phyloP scores from a whole-genome alignment of 768 basidiomycete genomes.

The Saitozyma sp. region DNA sequence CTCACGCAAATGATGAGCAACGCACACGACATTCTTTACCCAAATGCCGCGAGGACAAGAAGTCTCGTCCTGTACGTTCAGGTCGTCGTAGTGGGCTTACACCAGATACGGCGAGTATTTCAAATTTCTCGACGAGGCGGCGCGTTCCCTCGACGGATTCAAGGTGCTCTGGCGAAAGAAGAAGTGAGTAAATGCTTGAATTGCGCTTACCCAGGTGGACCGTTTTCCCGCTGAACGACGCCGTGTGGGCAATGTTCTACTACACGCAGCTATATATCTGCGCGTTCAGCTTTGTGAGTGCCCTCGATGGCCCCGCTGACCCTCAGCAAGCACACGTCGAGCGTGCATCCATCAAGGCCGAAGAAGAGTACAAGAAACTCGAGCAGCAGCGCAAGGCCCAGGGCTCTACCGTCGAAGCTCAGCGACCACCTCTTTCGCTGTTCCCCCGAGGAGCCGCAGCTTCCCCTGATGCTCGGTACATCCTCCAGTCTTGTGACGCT shows the following conservation, averaged over 20 bases:
- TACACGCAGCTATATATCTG: conserved; percentile 42
- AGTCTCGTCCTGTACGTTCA: conserved; percentile 32
- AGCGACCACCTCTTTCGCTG: conserved; percentile 30
- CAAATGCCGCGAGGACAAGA: conserved; percentile 40
- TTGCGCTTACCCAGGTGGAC: conserved; percentile 20
- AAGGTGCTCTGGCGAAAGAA: conserved; percentile 38
- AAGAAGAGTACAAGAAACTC: conserved; percentile 32
- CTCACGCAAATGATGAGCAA: conserved; percentile 48
- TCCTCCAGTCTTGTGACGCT: conserved; percentile 49
- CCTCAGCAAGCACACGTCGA: conserved; percentile 46
- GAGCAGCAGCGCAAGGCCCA: conserved; percentile 16
- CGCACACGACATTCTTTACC: conserved; percentile 48
- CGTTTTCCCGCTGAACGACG: conserved; percentile 39
- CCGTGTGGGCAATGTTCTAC: conserved; percentile 42
- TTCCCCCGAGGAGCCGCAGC: conserved; percentile 47
- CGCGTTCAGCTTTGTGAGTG: conserved; percentile 45
- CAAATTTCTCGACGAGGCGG: conserved; percentile 47
- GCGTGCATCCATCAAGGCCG: conserved; percentile 38
- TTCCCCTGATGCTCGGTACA: conserved; percentile 44
- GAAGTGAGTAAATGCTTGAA: conserved; percentile 17
- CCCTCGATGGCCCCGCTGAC: conserved; percentile 4
- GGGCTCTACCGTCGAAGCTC: conserved; percentile 11
- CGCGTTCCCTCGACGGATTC: conserved; percentile 40
- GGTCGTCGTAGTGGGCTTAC: not conserved
- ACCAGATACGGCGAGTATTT: conserved; percentile 40